phyloP scores from a whole-genome alignment of 352 stramenopile genomes.

The Globisporangium cylindrosporum region DNA sequence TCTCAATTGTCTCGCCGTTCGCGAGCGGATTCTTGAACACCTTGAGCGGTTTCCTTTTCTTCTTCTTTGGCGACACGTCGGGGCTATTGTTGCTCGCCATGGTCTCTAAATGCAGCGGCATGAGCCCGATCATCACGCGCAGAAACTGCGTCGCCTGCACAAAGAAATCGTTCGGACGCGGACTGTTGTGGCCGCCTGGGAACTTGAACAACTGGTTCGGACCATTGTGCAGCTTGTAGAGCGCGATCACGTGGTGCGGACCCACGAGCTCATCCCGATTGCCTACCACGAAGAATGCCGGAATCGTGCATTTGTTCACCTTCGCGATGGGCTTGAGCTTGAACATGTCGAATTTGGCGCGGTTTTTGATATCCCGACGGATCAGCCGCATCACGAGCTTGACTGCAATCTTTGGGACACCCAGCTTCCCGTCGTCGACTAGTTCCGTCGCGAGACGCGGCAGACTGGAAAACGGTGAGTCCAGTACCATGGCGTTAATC shows the following conservation, averaged over 20 bases:
- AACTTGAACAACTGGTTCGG: conserved; percentile 83
- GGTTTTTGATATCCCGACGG: conserved; percentile 69
- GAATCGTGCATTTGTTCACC: conserved; percentile 65
- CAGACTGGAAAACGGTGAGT: conserved; percentile 81
- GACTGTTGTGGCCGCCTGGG: conserved; percentile 75
- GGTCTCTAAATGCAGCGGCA: conserved; percentile 57
- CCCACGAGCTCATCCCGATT: conserved; percentile 80
- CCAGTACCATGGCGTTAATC: conserved; percentile 79
- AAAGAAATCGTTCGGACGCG: conserved; percentile 74
- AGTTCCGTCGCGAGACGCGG: conserved; percentile 68
- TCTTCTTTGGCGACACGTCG: conserved; percentile 16
- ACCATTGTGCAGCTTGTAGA: conserved; percentile 75
- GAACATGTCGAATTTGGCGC: conserved; percentile 88
- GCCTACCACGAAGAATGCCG: conserved; percentile 75
- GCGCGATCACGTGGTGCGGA: conserved; percentile 63
- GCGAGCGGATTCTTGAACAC: conserved; percentile 71
- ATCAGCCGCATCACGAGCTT: conserved; percentile 83
- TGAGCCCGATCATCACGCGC: conserved; percentile 70
- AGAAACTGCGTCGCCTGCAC: conserved; percentile 78
- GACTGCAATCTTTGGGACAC: conserved; percentile 77
- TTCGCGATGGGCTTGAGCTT: conserved; percentile 80
- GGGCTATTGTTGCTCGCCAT: conserved; percentile 19
- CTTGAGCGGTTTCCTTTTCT: conserved; percentile 35
- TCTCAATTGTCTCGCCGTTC: conserved; percentile 49
- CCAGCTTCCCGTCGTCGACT: conserved; percentile 79